Base-by-base conservation (phyloP, 2,329 filamentous ascomycete genomes). In the Scedosporium boydii region DNA sequence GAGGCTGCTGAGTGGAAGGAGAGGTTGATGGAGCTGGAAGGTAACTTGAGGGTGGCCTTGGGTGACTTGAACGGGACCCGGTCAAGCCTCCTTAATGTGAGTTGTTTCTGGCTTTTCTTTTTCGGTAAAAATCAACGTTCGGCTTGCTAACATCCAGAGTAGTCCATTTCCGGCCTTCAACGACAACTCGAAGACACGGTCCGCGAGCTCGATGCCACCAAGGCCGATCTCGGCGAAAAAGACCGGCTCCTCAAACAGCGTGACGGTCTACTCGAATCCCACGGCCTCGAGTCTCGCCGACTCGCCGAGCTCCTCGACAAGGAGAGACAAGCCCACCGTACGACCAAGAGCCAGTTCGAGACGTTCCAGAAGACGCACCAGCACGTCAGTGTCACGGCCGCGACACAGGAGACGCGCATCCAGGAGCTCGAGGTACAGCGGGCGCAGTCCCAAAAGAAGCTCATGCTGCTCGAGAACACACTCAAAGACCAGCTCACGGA, bases 1-100 rank as follows among this genome's bases (percentile, higher is more conserved):
- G 95, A 98, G 73, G 91, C 91, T 7, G 87, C 87, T 9, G 89
- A 92, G 66, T 97, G 91, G 90, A 96, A 95, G 77, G 91, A 96
- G 75, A 86, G 91, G 66, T 80, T 97, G 59, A 86, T 91, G 73
- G 93, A 97, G 73, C 82, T 98, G 62, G 95, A 98, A 77, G 91
- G 87, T 70, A 93, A 91, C 70, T 80, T 99, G 67, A 85, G 93
- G 53, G 89, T 93, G 70, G 89, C 91, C 4, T 81, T 99, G 64
- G 93, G 93, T 67, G 93, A 96, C 75, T 82, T 93, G 63, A 90
- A 90, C 68, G 92, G 91, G 64, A 96, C 91, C 44, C 85, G 90
- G 68, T 91, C 91, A 61, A 93, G 88, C 68, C 80, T 98, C 63
- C 85, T 98, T 66, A 90, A 90, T 78, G 88, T 90, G 75, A 69